Base-by-base conservation (phyloP, 768 basidiomycete species). In the Cyclocybe aegerita region DNA sequence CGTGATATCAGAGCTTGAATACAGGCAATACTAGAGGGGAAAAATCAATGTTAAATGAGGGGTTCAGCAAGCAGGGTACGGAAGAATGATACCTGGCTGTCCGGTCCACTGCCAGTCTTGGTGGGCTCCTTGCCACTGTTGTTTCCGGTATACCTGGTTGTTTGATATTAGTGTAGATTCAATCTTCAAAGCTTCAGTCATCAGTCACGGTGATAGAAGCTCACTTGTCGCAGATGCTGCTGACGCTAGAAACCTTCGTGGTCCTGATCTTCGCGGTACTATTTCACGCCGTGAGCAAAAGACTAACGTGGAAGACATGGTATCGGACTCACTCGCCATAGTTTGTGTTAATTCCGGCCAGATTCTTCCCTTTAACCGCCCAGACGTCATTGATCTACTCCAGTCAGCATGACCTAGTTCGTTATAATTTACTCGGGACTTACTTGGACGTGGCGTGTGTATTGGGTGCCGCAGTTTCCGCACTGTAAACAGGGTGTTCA, bases 301-400 rank as follows among this genome's bases (percentile, higher is more conserved):
- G 11, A 17, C 4, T 6, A 15, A 11, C 34, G 2, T 34, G 8
- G 14, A 46, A 35, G 9, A 35, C 7, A 11, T 46, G 12, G 31
- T 16, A 4, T 4, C 17, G 7, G 16, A 11, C 45, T 46, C 4
- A 46, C 45, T 46, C 45, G 34, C 45, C 45, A 17, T 46, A 46
- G 23, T 46, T 46, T 16, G 45, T 46, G 45, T 46, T 46, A 17
- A 46, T 46, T 46, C 45, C 45, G 15, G 36, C 45, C 7, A 46
- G 32, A 17, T 35, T 37, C 23, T 17, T 29, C 23, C 45, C 45
- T 8, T 46, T 46, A 14, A 46, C 45, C 16, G 35, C 34, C 45
- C 45, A 46, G n/a, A 11, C 33, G 11, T 46, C 45, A 8, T 34
- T 32, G n/a, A 46, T 37, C 45, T 46, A 46, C 1, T 3, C 11